A percentile compares a stretch with the other conserved stretches of the same genome.
Conservation (phyloP, 164 flowering plant species). For the Macadamia integrifolia region DNA sequence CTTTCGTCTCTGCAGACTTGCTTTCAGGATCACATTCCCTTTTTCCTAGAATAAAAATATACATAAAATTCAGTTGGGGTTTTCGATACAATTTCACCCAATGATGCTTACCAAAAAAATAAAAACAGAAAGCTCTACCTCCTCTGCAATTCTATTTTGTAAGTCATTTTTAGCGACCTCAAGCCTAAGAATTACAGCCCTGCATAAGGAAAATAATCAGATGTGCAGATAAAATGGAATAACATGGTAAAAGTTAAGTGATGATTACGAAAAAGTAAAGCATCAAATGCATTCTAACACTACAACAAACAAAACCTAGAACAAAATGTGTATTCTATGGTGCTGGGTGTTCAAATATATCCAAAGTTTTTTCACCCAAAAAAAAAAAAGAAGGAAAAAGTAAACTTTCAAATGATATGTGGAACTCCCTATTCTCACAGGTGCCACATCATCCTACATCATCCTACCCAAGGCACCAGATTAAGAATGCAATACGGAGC, state of each 20-base stretch:
- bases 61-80: neutral
- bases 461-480: too few species aligned
- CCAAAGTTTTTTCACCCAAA: too few species aligned
- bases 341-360: too few species aligned
- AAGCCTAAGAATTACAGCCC: constrained; percentile 66
- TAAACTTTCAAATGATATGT: too few species aligned
- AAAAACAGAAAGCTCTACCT: constrained; percentile 39
- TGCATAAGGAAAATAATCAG: constrained; percentile 17
- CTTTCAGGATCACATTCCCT: constrained; percentile 52
- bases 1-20: constrained; percentile 54
- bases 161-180: constrained; percentile 52
- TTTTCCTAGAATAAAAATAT: constrained; percentile 38
- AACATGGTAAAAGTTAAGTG: neutral
- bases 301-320: neutral
- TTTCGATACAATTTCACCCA: neutral
- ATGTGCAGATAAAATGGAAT: neutral
- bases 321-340: too few species aligned
- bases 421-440: too few species aligned
- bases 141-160: constrained; percentile 53
- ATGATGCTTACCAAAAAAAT: neutral
- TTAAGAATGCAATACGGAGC: too few species aligned
- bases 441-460: too few species aligned
- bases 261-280: neutral
- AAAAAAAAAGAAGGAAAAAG: too few species aligned
- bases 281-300: neutral